phyloP scores from a whole-genome alignment of 345 rosid species.

The Reutealis trisperma region DNA sequence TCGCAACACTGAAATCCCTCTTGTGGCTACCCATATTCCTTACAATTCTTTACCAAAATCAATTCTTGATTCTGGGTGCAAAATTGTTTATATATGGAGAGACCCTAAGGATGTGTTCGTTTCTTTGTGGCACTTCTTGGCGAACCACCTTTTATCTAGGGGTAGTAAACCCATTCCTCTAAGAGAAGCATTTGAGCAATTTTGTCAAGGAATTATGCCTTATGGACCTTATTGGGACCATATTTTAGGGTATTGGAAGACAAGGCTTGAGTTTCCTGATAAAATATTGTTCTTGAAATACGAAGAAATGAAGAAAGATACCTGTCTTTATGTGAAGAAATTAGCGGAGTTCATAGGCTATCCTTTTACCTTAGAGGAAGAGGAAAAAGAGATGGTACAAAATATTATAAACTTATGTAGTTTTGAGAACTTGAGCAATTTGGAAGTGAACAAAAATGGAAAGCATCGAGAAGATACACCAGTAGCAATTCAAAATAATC shows the following conservation, averaged over 20 bases:
- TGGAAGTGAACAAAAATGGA: background rate
- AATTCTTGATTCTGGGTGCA: background rate
- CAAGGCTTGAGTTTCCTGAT: background rate
- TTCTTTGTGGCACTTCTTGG: background rate
- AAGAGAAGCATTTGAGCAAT: slow-evolving; percentile 1
- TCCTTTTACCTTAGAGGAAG: background rate
- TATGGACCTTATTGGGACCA: background rate
- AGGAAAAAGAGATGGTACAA: background rate
- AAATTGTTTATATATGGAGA: background rate
- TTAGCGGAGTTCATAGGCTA: background rate
- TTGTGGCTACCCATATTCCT: background rate
- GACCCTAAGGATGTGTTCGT: background rate
- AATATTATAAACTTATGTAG: background rate
- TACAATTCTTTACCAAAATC: background rate
- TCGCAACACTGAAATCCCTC: background rate
- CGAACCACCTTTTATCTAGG: too few relatives aligned
- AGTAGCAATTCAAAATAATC: background rate
- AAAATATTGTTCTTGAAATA: background rate
- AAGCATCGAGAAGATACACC: background rate
- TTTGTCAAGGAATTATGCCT: background rate
- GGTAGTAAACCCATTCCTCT: background rate
- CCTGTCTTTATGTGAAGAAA: background rate
- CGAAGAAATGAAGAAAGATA: background rate
- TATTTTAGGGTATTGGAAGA: slow-evolving; percentile 1
- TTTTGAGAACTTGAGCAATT: slow-evolving; percentile 4